Evolutionary conservation across 352 stramenopile species (phyloP).

Genomic region (Phytophthora litchii): DNA sequence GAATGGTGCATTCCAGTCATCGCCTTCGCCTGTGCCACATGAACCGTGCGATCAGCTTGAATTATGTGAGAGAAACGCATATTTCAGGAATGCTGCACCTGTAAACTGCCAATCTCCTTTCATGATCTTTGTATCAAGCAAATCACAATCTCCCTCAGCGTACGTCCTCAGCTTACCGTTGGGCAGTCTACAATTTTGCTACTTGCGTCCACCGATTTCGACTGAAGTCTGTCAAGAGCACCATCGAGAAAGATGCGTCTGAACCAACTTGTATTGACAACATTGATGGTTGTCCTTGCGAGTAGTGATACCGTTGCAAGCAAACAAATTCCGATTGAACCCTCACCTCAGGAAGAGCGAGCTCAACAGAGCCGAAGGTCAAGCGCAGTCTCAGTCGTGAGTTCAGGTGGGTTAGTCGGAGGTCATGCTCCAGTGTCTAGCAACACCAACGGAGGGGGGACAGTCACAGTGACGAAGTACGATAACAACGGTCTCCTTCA

Average conservation of each 20-base stretch:
- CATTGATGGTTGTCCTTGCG: background rate
- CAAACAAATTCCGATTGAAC: background rate
- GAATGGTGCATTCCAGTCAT: no score
- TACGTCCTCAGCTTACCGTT: background rate
- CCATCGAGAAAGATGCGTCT: constrained; percentile 10
- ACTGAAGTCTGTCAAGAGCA: background rate
- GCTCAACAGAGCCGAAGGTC: constrained; percentile 2
- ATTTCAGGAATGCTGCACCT: background rate
- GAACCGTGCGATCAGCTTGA: no score
- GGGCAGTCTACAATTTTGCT: background rate
- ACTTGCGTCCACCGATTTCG: constrained; percentile 2
- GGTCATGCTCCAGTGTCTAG: constrained; percentile 1
- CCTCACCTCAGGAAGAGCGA: constrained; percentile 2
- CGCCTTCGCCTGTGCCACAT: background rate
- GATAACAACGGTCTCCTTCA: constrained; percentile 24
- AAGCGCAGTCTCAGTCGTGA: background rate
- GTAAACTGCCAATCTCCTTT: constrained; percentile 3
- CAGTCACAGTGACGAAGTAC: constrained; percentile 23
- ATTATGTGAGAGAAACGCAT: background rate
- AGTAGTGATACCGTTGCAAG: background rate
- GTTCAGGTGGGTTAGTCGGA: constrained; percentile 1
- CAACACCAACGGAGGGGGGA: constrained; percentile 13
- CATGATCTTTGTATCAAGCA: constrained; percentile 11
- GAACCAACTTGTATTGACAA: constrained; percentile 4
- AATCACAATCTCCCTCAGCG: background rate